Evolutionary conservation across 495 filamentous ascomycete genomes (phyloP).

Genomic region (Tuber magnatum): DNA sequence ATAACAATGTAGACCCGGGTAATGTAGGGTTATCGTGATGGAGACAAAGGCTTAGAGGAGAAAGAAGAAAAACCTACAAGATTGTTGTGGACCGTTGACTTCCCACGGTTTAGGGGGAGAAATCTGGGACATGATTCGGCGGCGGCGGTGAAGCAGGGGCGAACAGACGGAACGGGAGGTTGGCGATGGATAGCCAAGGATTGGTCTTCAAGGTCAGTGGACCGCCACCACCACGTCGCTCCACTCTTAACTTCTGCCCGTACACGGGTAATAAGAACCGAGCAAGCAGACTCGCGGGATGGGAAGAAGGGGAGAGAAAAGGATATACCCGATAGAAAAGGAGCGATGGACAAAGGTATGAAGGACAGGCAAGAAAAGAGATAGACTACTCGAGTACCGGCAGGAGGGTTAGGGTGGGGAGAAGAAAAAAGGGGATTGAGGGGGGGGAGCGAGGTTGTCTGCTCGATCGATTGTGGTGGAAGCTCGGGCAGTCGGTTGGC

Average conservation of each 20-base stretch:
- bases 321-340: not conserved
- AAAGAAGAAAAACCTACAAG: constrained; percentile 48
- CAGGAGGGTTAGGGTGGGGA: not conserved
- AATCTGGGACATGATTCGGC: constrained; percentile 44
- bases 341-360: not conserved
- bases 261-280: too few species aligned
- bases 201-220: not conserved
- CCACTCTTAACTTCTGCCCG: not conserved
- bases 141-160: constrained; percentile 14
- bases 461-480: not conserved
- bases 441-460: not conserved
- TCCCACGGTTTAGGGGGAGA: constrained; percentile 98
- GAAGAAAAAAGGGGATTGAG: not conserved
- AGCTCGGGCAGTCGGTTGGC: not conserved
- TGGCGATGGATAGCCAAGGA: constrained; percentile 19
- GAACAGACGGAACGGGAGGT: constrained; percentile 11
- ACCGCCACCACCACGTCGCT: not conserved
- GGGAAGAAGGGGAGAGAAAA: too few species aligned
- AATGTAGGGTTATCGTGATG: not conserved
- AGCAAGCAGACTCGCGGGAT: not conserved
- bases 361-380: not conserved
- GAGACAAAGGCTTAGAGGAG: constrained; percentile 16
- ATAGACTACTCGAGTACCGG: too few species aligned
- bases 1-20: constrained; percentile 18
- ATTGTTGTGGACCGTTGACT: constrained; percentile 57